Percentiles rank a stretch among this genome's conserved stretches.
phyloP scores from a whole-genome alignment of 2,329 filamentous ascomycete genomes.

The Talaromyces funiculosus region DNA sequence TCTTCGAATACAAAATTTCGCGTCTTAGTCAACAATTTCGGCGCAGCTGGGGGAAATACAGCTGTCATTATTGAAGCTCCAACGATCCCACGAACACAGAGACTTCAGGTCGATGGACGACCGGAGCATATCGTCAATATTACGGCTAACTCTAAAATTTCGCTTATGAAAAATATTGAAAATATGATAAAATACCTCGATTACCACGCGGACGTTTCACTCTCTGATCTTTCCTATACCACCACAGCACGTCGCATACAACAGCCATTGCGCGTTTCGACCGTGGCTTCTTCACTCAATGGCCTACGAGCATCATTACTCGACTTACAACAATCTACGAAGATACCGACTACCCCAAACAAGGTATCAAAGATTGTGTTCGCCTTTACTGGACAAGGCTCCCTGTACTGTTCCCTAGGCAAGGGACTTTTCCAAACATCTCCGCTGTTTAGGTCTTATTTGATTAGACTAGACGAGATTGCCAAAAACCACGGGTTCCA shows the following conservation, averaged over 20 bases:
- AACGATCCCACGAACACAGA: slow-evolving; percentile 28
- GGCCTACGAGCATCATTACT: slow-evolving; percentile 15
- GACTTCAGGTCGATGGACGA: slow-evolving; percentile 44
- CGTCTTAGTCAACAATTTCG: slow-evolving; percentile 61
- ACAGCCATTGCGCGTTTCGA: neutral
- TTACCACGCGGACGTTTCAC: neutral
- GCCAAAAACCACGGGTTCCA: slow-evolving; percentile 25
- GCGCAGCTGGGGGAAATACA: slow-evolving; percentile 65
- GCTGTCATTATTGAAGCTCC: slow-evolving; percentile 40
- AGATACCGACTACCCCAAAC: neutral
- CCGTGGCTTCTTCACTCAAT: slow-evolving; percentile 17
- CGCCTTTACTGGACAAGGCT: slow-evolving; percentile 29
- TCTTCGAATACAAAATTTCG: slow-evolving; percentile 29
- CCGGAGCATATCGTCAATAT: slow-evolving; percentile 50
- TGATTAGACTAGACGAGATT: slow-evolving; percentile 26
- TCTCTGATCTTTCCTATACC: slow-evolving; percentile 54
- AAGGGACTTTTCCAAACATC: slow-evolving; percentile 24
- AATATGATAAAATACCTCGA: slow-evolving; percentile 3
- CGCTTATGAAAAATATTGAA: slow-evolving; percentile 46
- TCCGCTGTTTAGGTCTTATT: slow-evolving; percentile 24
- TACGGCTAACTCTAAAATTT: slow-evolving; percentile 46
- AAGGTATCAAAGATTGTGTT: slow-evolving; percentile 24
- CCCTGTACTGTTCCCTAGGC: slow-evolving; percentile 21
- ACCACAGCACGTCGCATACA: slow-evolving; percentile 51
- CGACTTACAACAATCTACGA: too few species aligned